Base-by-base conservation (phyloP, 331 rosid species). In the Spiraea crenata region DNA sequence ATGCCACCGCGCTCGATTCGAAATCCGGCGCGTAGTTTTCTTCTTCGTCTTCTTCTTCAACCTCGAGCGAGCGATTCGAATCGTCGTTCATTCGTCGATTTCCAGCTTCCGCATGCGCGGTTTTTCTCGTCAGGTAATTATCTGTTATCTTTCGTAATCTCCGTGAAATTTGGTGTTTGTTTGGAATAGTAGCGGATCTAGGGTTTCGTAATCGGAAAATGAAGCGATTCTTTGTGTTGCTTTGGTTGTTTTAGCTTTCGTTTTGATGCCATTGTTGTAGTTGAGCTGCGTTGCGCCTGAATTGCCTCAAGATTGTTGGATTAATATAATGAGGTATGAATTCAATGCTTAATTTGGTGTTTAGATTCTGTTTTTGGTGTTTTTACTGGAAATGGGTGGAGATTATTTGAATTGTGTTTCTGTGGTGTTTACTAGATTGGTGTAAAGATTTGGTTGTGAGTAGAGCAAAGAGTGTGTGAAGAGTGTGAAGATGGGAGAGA, bases 401-500 rank as follows among this genome's bases (percentile, higher is more conserved):
- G 6, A 4, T 45, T 61, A 3, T 25, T 19, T 12, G 41, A 48
- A 57, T 64, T 55, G 31, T 42, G 41, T 38, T 64, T 34, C 34
- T n/a, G 31, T 25, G 37, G 48, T 11, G 70, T 19, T 57, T 74
- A 65, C 15, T 63, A 52, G 81, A 67, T 77, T 73, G 76, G 72
- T 77, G 19, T 63, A 61, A 56, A 73, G 70, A 16, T 42, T 51
- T 45, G 65, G 37, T 59, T 55, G 47, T 31, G 77, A 55, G 55
- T 59, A 55, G 62, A 58, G 68, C 16, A 13, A 25, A 62, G 38
- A 62, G 31, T 7, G 54, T 7, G 54, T 69, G 52, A 60, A 74
- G 48, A 63, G 15, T 17, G 17, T 34, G 65, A 66, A 74, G 44
- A 82, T 85, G 90, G 83, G 85, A 37, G 87, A 85, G 68, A 56